phyloP scores from a whole-genome alignment of 768 basidiomycete species.

The Lactifluus rugatus region DNA sequence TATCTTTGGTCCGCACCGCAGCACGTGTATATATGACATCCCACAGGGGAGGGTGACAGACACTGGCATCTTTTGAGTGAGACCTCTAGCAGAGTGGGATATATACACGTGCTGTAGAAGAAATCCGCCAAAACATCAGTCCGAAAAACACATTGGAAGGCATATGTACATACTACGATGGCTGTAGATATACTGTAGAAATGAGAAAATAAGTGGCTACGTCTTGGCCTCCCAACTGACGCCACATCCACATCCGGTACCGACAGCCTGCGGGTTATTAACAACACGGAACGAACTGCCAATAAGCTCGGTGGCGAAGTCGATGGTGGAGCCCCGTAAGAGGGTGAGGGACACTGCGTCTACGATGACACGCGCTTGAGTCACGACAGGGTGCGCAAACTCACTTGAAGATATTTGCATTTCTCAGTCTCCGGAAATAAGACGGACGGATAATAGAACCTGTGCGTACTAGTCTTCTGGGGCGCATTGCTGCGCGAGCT shows the following conservation, averaged over 20 bases:
- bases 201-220: constrained; percentile 10
- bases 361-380: constrained; percentile 68
- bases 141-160: too few relatives aligned
- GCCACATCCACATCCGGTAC: constrained; percentile 88
- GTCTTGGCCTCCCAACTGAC: constrained; percentile 87
- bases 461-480: constrained; percentile 78
- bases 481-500: constrained; percentile 50
- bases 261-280: constrained; percentile 86
- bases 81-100: too few relatives aligned
- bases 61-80: too few relatives aligned
- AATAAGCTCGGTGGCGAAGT: constrained; percentile 90
- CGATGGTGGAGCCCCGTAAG: constrained; percentile 80
- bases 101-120: too few relatives aligned
- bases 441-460: neutral
- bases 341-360: constrained; percentile 80
- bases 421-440: neutral
- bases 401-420: constrained; percentile 33
- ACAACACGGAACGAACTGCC: constrained; percentile 79
- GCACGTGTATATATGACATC: too few relatives aligned
- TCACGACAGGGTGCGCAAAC: constrained; percentile 60
- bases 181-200: too few relatives aligned
- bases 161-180: too few relatives aligned
- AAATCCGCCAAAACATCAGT: too few relatives aligned
- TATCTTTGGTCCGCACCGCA: too few relatives aligned
- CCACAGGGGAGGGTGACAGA: too few relatives aligned